Base-by-base conservation (phyloP, 805 yeast species). In the Yamadazyma scolyti region DNA sequence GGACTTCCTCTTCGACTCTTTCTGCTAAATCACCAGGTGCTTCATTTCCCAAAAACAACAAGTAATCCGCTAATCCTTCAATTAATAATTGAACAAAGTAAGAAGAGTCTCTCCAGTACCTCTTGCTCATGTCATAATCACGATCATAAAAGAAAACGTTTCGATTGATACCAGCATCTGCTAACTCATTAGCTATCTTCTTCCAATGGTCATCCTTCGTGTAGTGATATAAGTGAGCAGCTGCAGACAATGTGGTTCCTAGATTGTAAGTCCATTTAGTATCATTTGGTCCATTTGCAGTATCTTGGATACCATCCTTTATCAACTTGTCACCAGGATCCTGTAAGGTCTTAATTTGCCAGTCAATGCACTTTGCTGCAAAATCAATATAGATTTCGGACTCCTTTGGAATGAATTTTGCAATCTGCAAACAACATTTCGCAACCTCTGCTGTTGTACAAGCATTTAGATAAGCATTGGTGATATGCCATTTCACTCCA, bases 371-470 rank as follows among this genome's bases (percentile, higher is more conserved):
- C 40, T 65, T 65, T 27, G 65, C 65, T n/a, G 82, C 84, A 58
- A 77, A 80, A 29, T 70, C 68, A 28, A 77, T 51, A 45, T 76
- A 72, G n/a, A 43, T 43, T 23, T 57, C 40, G 15, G 62, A 58
- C 40, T 75, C 78, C 14, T 63, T 53, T 5, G 78, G 74, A 20
- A 74, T 62, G 43, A 68, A 72, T 40, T 61, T 64, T 22, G 82
- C 74, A 30, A 78, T 54, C 50, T 75, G 71, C 39, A 79, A 61
- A 40, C 77, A 73, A 4, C 78, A 77, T 47, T 76, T 64, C 4
- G 86, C 87, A 15, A 71, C 71, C 46, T 80, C 84, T 7, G 82
- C 78, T 2, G 82, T 77, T 20, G 84, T 77, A 43, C 83, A 79
- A 9, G 87, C 67, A 46, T 77, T 74, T 46, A 79, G 62, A 40